Percentiles rank a stretch among this genome's conserved stretches.
These are phyloP conservation scores for Diaporthe nobilis DNA, from an alignment of 2,329 filamentous ascomycete genomes.

Conservation along the genomic window DNA sequence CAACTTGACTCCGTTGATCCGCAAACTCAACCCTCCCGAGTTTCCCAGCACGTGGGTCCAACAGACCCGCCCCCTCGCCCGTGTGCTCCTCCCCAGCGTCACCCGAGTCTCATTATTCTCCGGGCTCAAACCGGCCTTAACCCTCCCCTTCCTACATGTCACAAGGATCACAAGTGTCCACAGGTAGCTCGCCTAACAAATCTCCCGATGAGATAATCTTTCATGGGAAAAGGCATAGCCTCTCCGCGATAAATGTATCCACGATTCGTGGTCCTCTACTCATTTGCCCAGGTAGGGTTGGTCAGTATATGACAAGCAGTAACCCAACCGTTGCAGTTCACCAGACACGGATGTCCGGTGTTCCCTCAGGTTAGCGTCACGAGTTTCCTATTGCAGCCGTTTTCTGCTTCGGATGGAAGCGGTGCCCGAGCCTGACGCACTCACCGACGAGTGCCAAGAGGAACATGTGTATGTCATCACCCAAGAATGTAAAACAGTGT, in stretches of 20 bases:
- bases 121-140: neutral
- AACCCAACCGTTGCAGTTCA: neutral
- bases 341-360: neutral
- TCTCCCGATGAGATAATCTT: neutral
- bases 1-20: conserved; percentile 12
- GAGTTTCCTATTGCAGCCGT: neutral
- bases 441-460: neutral
- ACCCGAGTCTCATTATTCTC: neutral
- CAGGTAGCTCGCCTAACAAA: neutral
- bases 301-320: neutral
- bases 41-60: neutral
- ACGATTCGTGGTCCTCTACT: too few species aligned
- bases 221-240: neutral
- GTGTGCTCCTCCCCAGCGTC: neutral
- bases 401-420: conserved; percentile 6
- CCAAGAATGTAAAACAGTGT: conserved; percentile 19
- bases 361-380: neutral
- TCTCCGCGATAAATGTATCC: neutral
- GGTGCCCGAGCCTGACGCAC: neutral
- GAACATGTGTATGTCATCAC: neutral
- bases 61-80: neutral
- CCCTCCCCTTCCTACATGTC: neutral
- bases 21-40: conserved; percentile 18
- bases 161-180: neutral
- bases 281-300: too few species aligned